Evolutionary conservation across 805 yeast genomes (phyloP), one percentile per base, ranked within the genome.

Genomic region (Candida parachauliodes): DNA sequence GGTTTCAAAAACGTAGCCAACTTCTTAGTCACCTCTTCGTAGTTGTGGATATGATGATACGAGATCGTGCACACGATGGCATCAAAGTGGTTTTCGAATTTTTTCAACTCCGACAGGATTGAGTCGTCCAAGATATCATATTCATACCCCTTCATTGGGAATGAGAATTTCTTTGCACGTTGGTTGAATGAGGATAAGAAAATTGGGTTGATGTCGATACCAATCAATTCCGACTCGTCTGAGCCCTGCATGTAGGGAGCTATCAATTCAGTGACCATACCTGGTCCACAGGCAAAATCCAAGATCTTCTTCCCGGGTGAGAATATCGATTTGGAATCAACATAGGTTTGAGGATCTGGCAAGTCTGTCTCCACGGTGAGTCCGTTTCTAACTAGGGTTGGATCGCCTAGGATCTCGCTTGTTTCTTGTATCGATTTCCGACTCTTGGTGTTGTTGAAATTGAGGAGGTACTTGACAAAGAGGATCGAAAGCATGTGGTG

Each of bases 281-380:
- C 74, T 1, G 71, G 58, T 3, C 74, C 74, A 41, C 72, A 68
- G 0, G 72, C 73, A 48, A 69, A 68, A 43, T 69, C 74, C 32
- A 69, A 36, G 5, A 62, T 27, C 24, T 40, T 54, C 34, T 46
- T 42, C 5, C 53, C 55, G 2, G 54, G 55, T 33, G 41, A 47
- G 41, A 57, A 42, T 23, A 49, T 15, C 4, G 50, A 17, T 12
- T 44, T 28, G 3, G 52, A 50, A 3, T 24, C 16, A 2, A 31
- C 9, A 26, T 33, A 45, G 1, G 47, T 36, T 1, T 26, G 17
- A 1, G 44, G 40, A 26, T 41, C 43, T 11, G 55, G 51, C 20
- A 51, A 43, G 9, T 41, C 33, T 5, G 27, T 27, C 3, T 34
- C 43, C 3, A 18, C 9, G 3, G 41, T 26, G 14, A 45, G 40